A percentile compares a stretch with the other conserved stretches of the same genome.
These are phyloP conservation scores for Chrysosporium queenslandicum DNA, from an alignment of 2,329 filamentous ascomycete genomes.

Conservation along the genomic window DNA sequence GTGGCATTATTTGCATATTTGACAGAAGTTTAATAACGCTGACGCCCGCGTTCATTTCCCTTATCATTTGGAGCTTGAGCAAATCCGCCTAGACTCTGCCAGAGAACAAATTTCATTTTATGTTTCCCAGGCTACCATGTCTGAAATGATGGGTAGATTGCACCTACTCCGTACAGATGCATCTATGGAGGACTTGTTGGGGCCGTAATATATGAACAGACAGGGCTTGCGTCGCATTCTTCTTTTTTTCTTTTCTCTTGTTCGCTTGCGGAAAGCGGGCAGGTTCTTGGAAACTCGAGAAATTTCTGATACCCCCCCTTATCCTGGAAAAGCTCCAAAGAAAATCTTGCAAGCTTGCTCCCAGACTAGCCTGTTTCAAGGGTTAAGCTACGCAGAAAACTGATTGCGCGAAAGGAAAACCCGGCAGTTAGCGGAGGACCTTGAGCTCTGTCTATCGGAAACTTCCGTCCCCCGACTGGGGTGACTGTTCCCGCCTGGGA, in stretches of 20 bases:
- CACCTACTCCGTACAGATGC: neutral
- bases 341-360: no score
- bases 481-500: neutral
- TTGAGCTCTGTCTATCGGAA: neutral
- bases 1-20: constrained; percentile 4
- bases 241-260: neutral
- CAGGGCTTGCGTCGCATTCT: neutral
- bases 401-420: neutral
- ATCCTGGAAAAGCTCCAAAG: no score
- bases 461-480: neutral
- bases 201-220: neutral
- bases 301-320: neutral
- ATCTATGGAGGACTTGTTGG: no score
- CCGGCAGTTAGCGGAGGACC: neutral
- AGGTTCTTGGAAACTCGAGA: neutral
- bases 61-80: neutral
- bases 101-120: neutral
- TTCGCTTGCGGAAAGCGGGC: neutral
- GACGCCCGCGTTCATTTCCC: neutral
- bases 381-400: neutral
- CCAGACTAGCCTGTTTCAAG: neutral
- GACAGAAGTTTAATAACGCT: constrained; percentile 7
- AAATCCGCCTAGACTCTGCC: no score
- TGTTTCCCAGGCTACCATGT: neutral
- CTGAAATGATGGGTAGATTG: neutral